Base-by-base conservation (phyloP, 2,329 filamentous ascomycete genomes). In the Akanthomyces uredinophilus region DNA sequence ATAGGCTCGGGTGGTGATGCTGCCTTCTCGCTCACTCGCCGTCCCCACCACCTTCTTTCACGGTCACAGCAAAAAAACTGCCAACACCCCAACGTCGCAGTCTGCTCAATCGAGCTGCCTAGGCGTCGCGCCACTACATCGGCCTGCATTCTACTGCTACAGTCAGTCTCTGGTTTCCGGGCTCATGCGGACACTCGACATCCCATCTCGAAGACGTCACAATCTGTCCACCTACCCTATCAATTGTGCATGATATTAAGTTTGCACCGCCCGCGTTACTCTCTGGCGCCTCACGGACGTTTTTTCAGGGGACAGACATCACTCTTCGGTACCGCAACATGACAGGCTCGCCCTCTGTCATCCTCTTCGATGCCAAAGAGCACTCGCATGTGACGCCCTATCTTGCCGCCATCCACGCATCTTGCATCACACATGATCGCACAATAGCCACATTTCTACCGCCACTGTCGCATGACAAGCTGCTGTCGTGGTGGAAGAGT, bases 401-500 rank as follows among this genome's bases (percentile, higher is more conserved):
- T 67, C 77, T 88, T 20, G 84, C 83, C 41, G 78, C 79, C 52
- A 77, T 88, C 27, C 85, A 87, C 66, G 81, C 78, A 63, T 78
- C 79, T 16, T 87, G 84, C 72, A 85, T 88, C 69, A 81, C 80
- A 5, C 74, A 79, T 63, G 84, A 85, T 72, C 76, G 79, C 68
- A 82, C 80, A 65, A 78, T 84, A 41, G 82, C 82, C 29, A 83
- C 79, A 5, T 88, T 87, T 69, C 75, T 85, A 16, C 83, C 83
- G n/a, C 85, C 85, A 0, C 73, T 87, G 39, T 79, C 79, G 53
- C 77, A 83, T 68, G 75, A 80, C 43, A 83, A 83, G 68, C 80
- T 88, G 44, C 73, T 83, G 35, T 66, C 74, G 10, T 87, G 81
- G 78, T 88, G 85, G 85, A 79, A 81, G 67, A 75, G 78, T 24